Evolutionary conservation across 2,329 filamentous ascomycete genomes (phyloP).

Genomic region (Escovopsis sp.): DNA sequence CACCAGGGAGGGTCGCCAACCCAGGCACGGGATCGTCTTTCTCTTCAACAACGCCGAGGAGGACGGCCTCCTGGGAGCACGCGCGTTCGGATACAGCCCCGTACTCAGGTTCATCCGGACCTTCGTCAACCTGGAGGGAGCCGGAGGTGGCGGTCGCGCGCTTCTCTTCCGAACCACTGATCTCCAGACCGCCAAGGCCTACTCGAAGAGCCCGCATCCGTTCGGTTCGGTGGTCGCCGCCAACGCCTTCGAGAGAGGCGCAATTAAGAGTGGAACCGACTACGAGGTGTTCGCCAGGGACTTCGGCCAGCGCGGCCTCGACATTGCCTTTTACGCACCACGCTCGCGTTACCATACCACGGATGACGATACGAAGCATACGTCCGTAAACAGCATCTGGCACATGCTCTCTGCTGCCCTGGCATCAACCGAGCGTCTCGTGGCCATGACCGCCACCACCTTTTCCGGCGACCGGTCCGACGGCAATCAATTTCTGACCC

Average conservation of each 20-base stretch:
- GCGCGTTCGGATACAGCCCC: conserved; percentile 71
- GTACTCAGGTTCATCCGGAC: conserved; percentile 68
- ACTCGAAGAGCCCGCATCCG: conserved; percentile 55
- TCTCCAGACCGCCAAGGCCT: conserved; percentile 68
- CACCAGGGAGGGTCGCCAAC: conserved; percentile 54
- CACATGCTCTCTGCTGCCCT: conserved; percentile 86
- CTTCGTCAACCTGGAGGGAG: conserved; percentile 90
- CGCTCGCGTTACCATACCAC: conserved; percentile 81
- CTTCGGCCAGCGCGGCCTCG: conserved; percentile 72
- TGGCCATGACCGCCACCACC: conserved; percentile 48
- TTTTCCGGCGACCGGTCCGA: conserved; percentile 49
- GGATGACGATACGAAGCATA: conserved; percentile 72
- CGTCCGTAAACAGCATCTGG: conserved; percentile 60
- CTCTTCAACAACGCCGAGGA: conserved; percentile 95
- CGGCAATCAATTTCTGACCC: conserved; percentile 42
- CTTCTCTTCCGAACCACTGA: conserved; percentile 82
- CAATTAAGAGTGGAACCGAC: conserved; percentile 78
- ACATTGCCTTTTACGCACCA: conserved; percentile 83
- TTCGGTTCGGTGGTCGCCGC: conserved; percentile 71
- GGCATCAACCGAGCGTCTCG: conserved; percentile 56
- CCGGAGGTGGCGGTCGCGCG: conserved; percentile 79
- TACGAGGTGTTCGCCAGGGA: conserved; percentile 69
- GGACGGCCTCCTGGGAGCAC: conserved; percentile 77
- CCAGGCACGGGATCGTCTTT: conserved; percentile 66
- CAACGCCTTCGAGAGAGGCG: conserved; percentile 68